Percentiles rank a stretch among this genome's conserved stretches.
phyloP scores from a whole-genome alignment of 1,139 yeast genomes.

The Taphrina pruni region DNA sequence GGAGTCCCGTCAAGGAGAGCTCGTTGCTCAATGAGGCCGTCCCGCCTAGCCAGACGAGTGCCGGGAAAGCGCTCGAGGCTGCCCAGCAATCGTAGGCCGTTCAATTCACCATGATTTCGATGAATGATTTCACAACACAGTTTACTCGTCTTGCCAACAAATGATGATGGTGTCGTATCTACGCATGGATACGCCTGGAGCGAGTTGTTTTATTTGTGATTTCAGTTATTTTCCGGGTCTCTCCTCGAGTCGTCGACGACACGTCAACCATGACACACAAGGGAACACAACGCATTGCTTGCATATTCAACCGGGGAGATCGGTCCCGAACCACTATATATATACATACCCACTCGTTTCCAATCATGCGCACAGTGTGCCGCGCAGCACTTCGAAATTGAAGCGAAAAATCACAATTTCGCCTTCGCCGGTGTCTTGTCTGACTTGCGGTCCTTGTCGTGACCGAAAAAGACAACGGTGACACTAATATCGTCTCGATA shows the following conservation, averaged over 20 bases:
- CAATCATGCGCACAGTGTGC: not conserved
- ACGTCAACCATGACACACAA: no score
- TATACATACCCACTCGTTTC: not conserved
- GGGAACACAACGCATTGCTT: no score
- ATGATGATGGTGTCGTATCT: no score
- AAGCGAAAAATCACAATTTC: constrained; percentile 15
- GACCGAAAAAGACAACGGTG: constrained; percentile 90
- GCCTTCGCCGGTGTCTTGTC: constrained; percentile 2
- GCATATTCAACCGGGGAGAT: no score
- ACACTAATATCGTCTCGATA: constrained; percentile 96
- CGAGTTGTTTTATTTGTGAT: no score
- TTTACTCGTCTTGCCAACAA: no score
- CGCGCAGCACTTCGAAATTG: not conserved
- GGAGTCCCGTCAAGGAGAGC: constrained; percentile 48
- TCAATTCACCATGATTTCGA: no score
- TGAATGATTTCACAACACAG: no score
- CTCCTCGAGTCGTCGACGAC: no score
- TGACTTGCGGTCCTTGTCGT: constrained; percentile 46
- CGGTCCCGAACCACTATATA: not conserved
- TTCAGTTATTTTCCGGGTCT: no score
- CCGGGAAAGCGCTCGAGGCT: constrained; percentile 31
- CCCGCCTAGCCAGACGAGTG: constrained; percentile 34
- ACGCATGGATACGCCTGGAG: no score
- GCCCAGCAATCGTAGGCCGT: constrained; percentile 17
- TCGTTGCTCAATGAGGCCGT: constrained; percentile 44